Evolutionary conservation across 352 stramenopile genomes (phyloP), one percentile per base, ranked within the genome.

Genomic region (Globisporangium middletonii): DNA sequence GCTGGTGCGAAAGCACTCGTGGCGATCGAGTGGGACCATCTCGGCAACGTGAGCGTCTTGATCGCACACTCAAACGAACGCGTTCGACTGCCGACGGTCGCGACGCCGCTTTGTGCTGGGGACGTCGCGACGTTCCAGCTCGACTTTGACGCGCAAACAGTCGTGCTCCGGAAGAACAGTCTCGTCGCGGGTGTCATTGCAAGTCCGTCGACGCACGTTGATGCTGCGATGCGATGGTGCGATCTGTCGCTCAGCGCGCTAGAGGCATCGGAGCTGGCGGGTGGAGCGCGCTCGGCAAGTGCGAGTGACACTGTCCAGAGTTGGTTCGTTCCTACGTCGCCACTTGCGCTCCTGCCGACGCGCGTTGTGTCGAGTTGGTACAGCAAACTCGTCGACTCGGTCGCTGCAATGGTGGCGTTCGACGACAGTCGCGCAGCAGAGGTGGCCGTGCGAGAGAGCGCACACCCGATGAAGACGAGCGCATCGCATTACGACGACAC

Each of bases 361-460:
- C 27, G 49, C 27, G 60, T 78, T 15, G 44, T 65, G 23, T 75
- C 77, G 26, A 78, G 63, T 18, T 90, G 79, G 79, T 88, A 87
- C 50, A 73, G 55, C 55, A 87, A 84, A 42, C 37, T 87, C 28
- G 58, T 81, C 15, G 80, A 90, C 35, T 67, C 75, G 19, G 67
- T 85, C 28, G 69, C 68, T 9, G 71, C 77, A 56, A 65, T 89
- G 57, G 27, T 88, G 5, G 81, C 87, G 50, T 87, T 89, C 33
- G 59, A 68, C 28, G 64, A 80, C 47, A 65, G 72, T 9, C 54
- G 75, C 18, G 52, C 62, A 4, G 67, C 68, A 0, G 60, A 57
- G 9, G 55, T 86, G 5, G 55, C 81, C 19, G 55, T 63, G n/a
- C 72, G 65, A 43, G 80, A 93, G 51, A 93, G 78, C 35, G 35